These are phyloP conservation scores for Cymodocea nodosa DNA, from an alignment of 116 monocot genomes.

Conservation along the genomic window DNA sequence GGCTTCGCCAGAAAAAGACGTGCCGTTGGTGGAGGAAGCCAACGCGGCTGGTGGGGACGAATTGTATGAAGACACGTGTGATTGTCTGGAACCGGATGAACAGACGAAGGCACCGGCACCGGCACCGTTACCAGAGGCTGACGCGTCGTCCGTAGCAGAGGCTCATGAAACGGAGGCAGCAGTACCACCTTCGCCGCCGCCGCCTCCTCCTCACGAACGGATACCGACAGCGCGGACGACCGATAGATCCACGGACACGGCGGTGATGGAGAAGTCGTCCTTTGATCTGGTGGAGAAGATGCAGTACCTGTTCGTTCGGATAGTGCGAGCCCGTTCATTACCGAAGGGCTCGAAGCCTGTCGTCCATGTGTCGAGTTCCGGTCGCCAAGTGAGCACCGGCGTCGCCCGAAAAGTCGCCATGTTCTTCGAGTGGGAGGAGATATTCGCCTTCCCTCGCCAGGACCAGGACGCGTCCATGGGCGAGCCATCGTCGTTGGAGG, in stretches of 20 bases:
- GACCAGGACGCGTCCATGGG: conserved; percentile 16
- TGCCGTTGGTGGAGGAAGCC: conserved; percentile 3
- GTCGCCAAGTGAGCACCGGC: conserved; percentile 31
- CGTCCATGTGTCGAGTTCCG: conserved; percentile 42
- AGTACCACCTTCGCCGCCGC: not conserved
- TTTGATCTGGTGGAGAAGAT: conserved; percentile 89
- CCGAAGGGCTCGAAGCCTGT: conserved; percentile 32
- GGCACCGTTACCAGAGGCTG: not conserved
- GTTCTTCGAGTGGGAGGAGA: conserved; percentile 76
- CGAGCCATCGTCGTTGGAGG: conserved; percentile 33
- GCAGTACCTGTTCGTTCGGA: conserved; percentile 76
- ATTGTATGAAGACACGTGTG: not conserved
- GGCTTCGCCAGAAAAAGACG: not conserved
- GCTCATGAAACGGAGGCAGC: not conserved
- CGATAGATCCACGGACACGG: not conserved
- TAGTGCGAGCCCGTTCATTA: conserved; percentile 57
- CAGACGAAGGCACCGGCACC: no score
- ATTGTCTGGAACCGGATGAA: not conserved
- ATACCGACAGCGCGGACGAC: not conserved
- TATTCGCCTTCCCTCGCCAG: conserved; percentile 60
- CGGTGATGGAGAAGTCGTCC: conserved; percentile 24
- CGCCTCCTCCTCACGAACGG: not conserved
- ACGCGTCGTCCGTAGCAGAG: not conserved
- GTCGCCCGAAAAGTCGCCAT: conserved; percentile 25
- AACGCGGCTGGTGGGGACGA: no score